phyloP scores from a whole-genome alignment of 495 filamentous ascomycete genomes.

The Aspergillus bertholletiae region DNA sequence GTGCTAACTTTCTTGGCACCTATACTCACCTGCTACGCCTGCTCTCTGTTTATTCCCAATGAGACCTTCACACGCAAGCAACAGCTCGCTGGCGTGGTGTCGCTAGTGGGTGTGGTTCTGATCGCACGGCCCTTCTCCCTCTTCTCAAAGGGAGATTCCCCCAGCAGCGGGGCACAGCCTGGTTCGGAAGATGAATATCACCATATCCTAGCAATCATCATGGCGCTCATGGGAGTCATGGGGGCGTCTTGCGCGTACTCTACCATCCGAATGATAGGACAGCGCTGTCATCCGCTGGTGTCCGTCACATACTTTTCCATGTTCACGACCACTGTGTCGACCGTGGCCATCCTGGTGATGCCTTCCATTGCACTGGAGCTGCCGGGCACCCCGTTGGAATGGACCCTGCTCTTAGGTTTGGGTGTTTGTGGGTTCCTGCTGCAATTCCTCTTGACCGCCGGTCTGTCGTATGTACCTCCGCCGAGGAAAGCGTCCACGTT shows the following conservation, averaged over 20 bases:
- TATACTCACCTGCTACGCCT: constrained; percentile 76
- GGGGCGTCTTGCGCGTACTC: constrained; percentile 77
- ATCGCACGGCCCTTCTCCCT: constrained; percentile 71
- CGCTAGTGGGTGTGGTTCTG: constrained; percentile 75
- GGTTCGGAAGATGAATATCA: constrained; percentile 47
- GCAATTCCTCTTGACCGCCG: constrained; percentile 85
- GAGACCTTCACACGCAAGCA: constrained; percentile 80
- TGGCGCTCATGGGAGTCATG: constrained; percentile 76
- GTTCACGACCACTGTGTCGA: constrained; percentile 65
- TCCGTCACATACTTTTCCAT: constrained; percentile 82
- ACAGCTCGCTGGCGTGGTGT: constrained; percentile 71
- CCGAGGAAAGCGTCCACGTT: constrained; percentile 19
- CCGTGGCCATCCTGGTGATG: constrained; percentile 53
- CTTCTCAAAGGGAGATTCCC: constrained; percentile 5
- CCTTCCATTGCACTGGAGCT: constrained; percentile 60
- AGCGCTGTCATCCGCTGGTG: constrained; percentile 78
- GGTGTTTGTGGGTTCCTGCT: constrained; percentile 77
- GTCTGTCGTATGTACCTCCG: constrained; percentile 62
- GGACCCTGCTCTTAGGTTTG: constrained; percentile 65
- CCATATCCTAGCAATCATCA: constrained; percentile 66
- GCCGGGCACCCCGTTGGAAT: constrained; percentile 60
- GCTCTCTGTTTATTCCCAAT: constrained; percentile 65
- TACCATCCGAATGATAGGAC: constrained; percentile 79
- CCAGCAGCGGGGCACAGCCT: constrained; percentile 14
- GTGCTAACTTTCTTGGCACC: constrained; percentile 91